A percentile compares a stretch with the other conserved stretches of the same genome.
These are phyloP conservation scores for Trichoderma polysporum DNA, from an alignment of 2,329 filamentous ascomycete species.

Conservation along the genomic window DNA sequence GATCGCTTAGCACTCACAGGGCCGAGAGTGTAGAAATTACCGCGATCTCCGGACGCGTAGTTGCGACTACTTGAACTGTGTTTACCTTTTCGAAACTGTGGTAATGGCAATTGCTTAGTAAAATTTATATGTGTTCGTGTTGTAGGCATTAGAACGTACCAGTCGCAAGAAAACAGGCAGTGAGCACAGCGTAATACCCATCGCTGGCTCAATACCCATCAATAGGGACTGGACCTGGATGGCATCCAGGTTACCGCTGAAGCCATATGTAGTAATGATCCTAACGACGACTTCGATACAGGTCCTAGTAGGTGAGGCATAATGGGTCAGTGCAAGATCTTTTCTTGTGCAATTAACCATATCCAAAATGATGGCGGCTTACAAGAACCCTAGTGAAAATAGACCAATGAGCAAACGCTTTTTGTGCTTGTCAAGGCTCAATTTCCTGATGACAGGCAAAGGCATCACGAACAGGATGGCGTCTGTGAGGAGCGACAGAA, in stretches of 20 bases:
- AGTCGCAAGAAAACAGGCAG: constrained; percentile 6
- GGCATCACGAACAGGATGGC: constrained; percentile 10
- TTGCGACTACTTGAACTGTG: neutral
- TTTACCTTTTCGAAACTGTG: constrained; percentile 4
- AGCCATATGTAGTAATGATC: constrained; percentile 13
- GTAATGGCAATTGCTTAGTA: neutral
- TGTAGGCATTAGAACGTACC: neutral
- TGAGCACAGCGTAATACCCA: constrained; percentile 14
- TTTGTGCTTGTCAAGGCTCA: constrained; percentile 9
- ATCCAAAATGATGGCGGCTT: neutral
- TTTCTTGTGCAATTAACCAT: neutral
- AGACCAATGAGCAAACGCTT: constrained; percentile 9
- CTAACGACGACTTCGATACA: constrained; percentile 9
- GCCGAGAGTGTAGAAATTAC: constrained; percentile 8
- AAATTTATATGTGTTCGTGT: too few species aligned
- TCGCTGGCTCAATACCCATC: constrained; percentile 15
- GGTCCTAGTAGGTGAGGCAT: neutral
- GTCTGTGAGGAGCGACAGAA: constrained; percentile 10
- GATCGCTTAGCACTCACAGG: constrained; percentile 10
- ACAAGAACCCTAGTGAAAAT: constrained; percentile 12
- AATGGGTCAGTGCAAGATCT: neutral
- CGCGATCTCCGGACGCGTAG: constrained; percentile 6
- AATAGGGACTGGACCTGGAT: constrained; percentile 4
- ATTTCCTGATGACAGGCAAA: constrained; percentile 3
- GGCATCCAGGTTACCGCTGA: neutral